phyloP scores from a whole-genome alignment of 495 filamentous ascomycete species.

The Lindgomyces ingoldianus region DNA sequence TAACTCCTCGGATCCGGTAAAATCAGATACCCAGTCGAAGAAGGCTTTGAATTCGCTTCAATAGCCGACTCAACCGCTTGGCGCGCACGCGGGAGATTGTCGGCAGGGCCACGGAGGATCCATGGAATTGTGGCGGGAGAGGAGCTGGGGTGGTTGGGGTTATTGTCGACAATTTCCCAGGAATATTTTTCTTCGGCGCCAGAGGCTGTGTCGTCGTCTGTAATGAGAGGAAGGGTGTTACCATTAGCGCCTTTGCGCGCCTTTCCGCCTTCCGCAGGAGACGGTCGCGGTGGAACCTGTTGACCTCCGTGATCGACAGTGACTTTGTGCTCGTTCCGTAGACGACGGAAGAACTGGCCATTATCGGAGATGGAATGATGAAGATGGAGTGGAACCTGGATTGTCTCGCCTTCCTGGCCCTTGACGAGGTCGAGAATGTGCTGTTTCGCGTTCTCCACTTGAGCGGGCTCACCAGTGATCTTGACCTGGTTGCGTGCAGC shows the following conservation, averaged over 20 bases:
- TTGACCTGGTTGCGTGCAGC: slow-evolving; percentile 70
- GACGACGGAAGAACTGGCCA: slow-evolving; percentile 84
- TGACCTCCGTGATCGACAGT: slow-evolving; percentile 87
- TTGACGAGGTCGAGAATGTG: slow-evolving; percentile 79
- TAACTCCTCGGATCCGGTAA: slow-evolving; percentile 88
- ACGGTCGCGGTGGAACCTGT: slow-evolving; percentile 66
- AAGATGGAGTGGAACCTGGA: slow-evolving; percentile 74
- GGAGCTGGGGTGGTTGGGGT: slow-evolving; percentile 49
- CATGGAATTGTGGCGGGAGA: slow-evolving; percentile 77
- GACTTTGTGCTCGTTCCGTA: slow-evolving; percentile 79
- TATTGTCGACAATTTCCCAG: slow-evolving; percentile 73
- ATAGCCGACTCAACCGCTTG: slow-evolving; percentile 73
- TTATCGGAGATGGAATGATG: slow-evolving; percentile 87
- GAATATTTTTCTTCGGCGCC: slow-evolving; percentile 64
- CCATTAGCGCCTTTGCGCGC: slow-evolving; percentile 52
- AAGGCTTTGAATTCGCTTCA: slow-evolving; percentile 68
- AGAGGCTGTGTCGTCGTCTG: slow-evolving; percentile 60
- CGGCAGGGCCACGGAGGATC: slow-evolving; percentile 74
- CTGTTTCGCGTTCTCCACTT: slow-evolving; percentile 80
- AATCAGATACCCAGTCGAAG: slow-evolving; percentile 78
- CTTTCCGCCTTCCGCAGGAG: slow-evolving; percentile 41
- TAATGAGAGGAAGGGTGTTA: slow-evolving; percentile 77
- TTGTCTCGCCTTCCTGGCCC: slow-evolving; percentile 81
- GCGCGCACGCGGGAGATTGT: slow-evolving; percentile 76
- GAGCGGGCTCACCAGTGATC: slow-evolving; percentile 72